Evolutionary conservation across 2,329 filamentous ascomycete genomes (phyloP).

Genomic region (Beauveria australis): DNA sequence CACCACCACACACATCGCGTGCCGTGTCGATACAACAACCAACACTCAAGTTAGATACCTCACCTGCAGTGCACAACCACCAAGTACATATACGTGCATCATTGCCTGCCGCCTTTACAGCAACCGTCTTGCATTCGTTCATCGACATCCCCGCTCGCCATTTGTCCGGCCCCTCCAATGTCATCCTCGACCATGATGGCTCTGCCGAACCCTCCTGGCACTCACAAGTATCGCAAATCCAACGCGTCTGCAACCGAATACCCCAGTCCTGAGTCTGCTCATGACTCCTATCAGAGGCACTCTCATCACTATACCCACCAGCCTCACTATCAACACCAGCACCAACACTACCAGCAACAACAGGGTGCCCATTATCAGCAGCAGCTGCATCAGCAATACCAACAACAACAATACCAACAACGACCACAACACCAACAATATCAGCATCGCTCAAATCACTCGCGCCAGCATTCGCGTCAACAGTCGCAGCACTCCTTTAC

Average conservation of each 20-base stretch:
- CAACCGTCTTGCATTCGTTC: conserved; percentile 10
- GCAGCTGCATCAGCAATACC: background rate
- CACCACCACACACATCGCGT: background rate
- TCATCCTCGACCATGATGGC: conserved; percentile 21
- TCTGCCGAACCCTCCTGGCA: conserved; percentile 18
- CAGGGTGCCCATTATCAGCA: background rate
- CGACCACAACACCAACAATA: background rate
- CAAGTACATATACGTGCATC: background rate
- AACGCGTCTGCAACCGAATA: conserved; percentile 7
- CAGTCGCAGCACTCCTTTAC: conserved; percentile 2
- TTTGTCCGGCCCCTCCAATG: background rate
- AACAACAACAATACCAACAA: background rate
- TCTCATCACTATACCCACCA: background rate
- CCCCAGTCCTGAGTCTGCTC: conserved; percentile 3
- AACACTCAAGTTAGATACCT: background rate
- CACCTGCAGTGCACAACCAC: conserved; percentile 8
- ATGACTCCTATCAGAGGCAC: background rate
- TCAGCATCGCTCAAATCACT: background rate
- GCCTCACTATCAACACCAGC: background rate
- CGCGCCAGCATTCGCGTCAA: background rate
- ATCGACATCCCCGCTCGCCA: conserved; percentile 5
- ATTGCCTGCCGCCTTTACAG: background rate
- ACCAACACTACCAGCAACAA: background rate
- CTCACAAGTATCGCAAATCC: conserved; percentile 15
- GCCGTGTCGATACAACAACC: conserved; percentile 2